Conservation (phyloP, 139 green algal genomes). For the Mesotaenium endlicherianum region DNA sequence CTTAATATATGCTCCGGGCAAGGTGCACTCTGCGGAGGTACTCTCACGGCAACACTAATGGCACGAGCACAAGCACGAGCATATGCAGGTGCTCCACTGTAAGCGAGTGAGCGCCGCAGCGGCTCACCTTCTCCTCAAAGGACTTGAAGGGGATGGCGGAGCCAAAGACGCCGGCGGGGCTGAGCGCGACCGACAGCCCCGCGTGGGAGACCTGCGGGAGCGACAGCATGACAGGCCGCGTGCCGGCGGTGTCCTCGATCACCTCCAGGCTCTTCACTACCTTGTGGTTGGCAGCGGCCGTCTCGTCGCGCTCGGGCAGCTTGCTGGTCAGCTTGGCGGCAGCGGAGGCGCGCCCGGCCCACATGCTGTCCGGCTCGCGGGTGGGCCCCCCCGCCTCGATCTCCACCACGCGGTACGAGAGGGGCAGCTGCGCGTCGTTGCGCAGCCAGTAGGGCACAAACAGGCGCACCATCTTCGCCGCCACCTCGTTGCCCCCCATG, state of each 20-base stretch:
- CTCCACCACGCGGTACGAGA: slow-evolving; percentile 35
- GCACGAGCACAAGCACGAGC: no score
- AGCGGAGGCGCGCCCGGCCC: background rate
- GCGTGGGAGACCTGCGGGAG: slow-evolving; percentile 23
- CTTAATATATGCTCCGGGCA: no score
- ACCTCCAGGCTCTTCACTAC: slow-evolving; percentile 30
- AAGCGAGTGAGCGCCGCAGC: background rate
- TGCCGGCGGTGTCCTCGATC: slow-evolving; percentile 17
- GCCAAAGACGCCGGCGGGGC: slow-evolving; percentile 9
- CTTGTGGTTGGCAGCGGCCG: background rate
- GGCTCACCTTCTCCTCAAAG: slow-evolving; percentile 48
- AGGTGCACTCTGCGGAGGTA: no score
- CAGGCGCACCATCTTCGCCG: slow-evolving; percentile 40
- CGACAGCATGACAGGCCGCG: slow-evolving; percentile 33
- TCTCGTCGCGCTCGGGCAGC: background rate
- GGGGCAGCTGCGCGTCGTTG: slow-evolving; percentile 37
- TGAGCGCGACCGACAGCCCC: slow-evolving; percentile 29
- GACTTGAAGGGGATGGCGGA: slow-evolving; percentile 36
- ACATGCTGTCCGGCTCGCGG: slow-evolving; percentile 21
- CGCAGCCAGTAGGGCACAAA: slow-evolving; percentile 49
- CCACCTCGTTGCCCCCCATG: slow-evolving; percentile 18
- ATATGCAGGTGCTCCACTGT: no score
- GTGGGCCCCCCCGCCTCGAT: slow-evolving; percentile 13
- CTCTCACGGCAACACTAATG: no score
- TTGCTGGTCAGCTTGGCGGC: slow-evolving; percentile 2